Evolutionary conservation across 208 protist species (phyloP), one percentile per base, ranked within the genome.

Genomic region (Crithidia acanthocephali): DNA sequence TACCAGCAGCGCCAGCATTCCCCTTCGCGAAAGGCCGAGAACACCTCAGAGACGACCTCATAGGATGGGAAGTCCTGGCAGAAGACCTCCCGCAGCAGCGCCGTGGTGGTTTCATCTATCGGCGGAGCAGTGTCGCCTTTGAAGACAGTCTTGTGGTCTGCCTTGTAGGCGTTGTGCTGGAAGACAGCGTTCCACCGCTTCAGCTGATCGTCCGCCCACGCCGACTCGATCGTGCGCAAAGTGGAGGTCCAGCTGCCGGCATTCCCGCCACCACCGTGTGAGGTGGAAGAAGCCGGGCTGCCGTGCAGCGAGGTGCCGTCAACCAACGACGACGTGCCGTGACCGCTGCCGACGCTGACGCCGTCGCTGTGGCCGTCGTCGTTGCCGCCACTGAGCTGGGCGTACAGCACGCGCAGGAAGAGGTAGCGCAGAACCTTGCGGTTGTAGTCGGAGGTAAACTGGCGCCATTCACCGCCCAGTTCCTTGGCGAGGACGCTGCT

Each of bases 1-100:
- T 78, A 78, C 72, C 72, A 78, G 58, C 72, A 72, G 0, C 65
- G 72, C 72, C 72, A 78, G 32, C 50, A 42, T 18, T 78, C 65
- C 15, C 59, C 48, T 11, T 68, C 59, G 44, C 59, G 40, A 32
- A 68, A 61, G 27, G 30, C 22, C 10, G 40, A 61, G 42, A 71
- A 55, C 9, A 57, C 50, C 15, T 67, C 57, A 11, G 32, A 13
- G 20, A 72, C 58, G 11, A 55, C 30, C 10, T 72, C 44, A 23
- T 68, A 78, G 27, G 72, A 30, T 0, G 72, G 72, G 15, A 78
- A 51, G 22, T 52, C 57, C 0, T 55, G 18, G 33, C 72, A 78
- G 27, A 72, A 45, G 25, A n/a, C 47, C 23, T 71, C 72, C 15
- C 59, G 52, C 13, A 78, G 3, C 0, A 60, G 37, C 30, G 30